Base-by-base conservation (phyloP, 2,329 filamentous ascomycete species). In the Aspergillus nomiae region DNA sequence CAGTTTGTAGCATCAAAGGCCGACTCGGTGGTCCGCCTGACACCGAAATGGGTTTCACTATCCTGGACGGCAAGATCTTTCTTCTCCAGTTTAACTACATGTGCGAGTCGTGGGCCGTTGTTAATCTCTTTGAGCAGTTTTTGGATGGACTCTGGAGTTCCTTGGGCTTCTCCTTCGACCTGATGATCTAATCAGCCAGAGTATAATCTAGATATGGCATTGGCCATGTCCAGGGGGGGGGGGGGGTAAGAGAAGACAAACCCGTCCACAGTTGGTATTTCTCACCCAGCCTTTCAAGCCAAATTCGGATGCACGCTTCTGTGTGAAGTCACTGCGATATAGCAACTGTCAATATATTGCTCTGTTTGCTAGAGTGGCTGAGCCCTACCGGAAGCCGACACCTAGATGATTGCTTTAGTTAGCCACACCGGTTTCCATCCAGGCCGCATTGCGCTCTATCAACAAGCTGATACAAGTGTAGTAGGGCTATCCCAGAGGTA, bases 101-200 rank as follows among this genome's bases (percentile, higher is more conserved):
- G 85, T 1, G 94, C 89, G 60, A 87, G 83, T 1, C 83, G 81
- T 0, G 94, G 94, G 0, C 94, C 94, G 58, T 87, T 85, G 71
- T 92, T 85, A 54, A 97, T 81, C 65, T 92, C 88, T 69, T 90
- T 87, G 41, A 96, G 80, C 67, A 97, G 90, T 60, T 87, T 85
- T 58, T 87, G 78, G 30, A 98, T 76, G 2, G 84, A 78, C 0
- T 87, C 84, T 1, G 88, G 83, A 2, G 86, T 83, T 34, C 92
- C 94, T 75, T 98, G 94, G 6, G 90, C 93, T 79, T 97, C 94
- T 30, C 94, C 94, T 73, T 92, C 88, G 54, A 98, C 94, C 92
- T 97, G 68, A 24, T 38, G 30, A 32, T 11, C 19, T 65, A 57
- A 58, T 32, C 16, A 51, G 34, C 9, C 8, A 53, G 32, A 5